Evolutionary conservation across 805 yeast species (phyloP), one percentile per base, ranked within the genome.

Genomic region (Ogataea degrootiae): DNA sequence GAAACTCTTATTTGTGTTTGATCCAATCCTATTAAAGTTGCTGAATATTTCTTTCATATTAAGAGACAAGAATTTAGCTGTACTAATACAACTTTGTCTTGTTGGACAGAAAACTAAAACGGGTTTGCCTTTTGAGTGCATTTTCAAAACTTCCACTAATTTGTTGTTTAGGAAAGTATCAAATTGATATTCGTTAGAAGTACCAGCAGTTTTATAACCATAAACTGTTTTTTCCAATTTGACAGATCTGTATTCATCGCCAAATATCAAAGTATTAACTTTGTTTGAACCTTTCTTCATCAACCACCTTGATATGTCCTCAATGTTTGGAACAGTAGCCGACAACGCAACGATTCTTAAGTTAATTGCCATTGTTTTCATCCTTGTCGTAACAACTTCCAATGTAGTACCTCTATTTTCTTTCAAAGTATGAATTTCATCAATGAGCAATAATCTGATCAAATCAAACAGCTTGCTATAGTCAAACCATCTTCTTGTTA

Each of bases 101-200:
- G 83, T 79, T 0, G 82, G 72, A 49, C 84, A 79, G 55, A 79
- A 79, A 0, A 79, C 62, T 34, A 79, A 53, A 6, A 72, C 73
- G 1, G 82, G 79, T 43, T 74, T 75, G 1, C 54, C 53, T 22
- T 66, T 63, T 6, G 73, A 65, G 56, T 77, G 69, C 15, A 57
- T 48, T 14, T 59, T 57, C 5, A 80, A 54, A 12, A 77, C 59
- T 14, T 70, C 76, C 3, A 60, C 44, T 15, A 78, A 49, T 49
- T 73, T 76, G 0, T 67, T 46, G 49, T 76, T 77, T 31, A 75
- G 64, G 17, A 66, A 52, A 1, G 63, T 58, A 51, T 80, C 84
- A 55, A 74, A 70, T 47, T 74, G 76, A 50, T 74, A 79, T 35
- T 71, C 72, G 54, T 77, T 79, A 5, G 65, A 61, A 12, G 63